Evolutionary conservation across 805 yeast genomes (phyloP), one percentile per base, ranked within the genome.

Genomic region (Schwanniomyces yamadae): DNA sequence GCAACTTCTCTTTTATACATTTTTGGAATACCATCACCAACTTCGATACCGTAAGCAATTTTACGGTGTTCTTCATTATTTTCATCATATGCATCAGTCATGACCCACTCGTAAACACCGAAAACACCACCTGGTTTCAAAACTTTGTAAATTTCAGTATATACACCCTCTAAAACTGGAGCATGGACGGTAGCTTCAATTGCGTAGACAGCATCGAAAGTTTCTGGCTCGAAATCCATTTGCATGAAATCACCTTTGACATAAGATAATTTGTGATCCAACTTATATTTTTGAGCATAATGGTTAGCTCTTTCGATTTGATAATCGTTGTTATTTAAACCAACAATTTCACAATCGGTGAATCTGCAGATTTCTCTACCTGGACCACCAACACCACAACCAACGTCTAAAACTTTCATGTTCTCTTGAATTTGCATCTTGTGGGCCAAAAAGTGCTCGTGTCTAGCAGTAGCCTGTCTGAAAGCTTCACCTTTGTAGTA

Each of bases 371-470:
- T 91, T 71, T 93, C 96, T 65, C 97, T 84, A 15, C 96, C 97
- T 54, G 99, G 99, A 28, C 99, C 99, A 59, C 99, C 99, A 53
- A 91, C 96, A 75, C 99, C 99, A 72, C 99, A 93, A 31, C 99
- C 99, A 39, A 91, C 99, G 60, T 91, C 99, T 50, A 91, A 75
- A 12, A 91, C 99, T 56, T 82, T 80, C 87, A 84, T 85, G 50
- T 80, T 77, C 50, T 81, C 84, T 50, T 72, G 63, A 53, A 91
- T 72, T 44, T 84, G 84, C 77, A 90, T 89, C 70, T 85, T 82
- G 63, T 74, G 69, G 27, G 99, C 99, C 50, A 91, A 71, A 66
- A 77, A 93, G 68, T 93, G 98, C 71, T 91, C 99, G 64, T 91
- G 99, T 72, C 95, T 82, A 24, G 98, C 98, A 48, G 87, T 81